Percentiles rank a stretch among this genome's conserved stretches.
Evolutionary conservation across 1,284 basidiomycete species (phyloP).

Genomic region (Moesziomyces aphidis): DNA sequence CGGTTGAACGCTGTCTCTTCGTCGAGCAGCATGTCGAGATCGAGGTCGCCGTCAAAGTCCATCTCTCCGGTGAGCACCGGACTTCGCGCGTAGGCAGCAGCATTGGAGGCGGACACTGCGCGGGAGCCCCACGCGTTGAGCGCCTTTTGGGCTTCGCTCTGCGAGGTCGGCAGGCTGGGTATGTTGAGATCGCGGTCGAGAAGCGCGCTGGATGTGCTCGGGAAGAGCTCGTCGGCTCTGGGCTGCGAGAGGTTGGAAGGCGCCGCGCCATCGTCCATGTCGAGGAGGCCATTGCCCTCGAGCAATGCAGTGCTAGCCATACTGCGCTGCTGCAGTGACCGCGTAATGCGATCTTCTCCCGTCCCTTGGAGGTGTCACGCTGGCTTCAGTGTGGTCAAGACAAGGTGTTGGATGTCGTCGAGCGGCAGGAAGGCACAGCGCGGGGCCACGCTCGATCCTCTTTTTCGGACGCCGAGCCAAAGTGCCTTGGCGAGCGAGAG

Average conservation of each 20-base stretch:
- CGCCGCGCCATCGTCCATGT: constrained; percentile 16
- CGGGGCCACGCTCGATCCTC: neutral
- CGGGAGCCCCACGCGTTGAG: constrained; percentile 38
- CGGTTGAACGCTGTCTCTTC: constrained; percentile 21
- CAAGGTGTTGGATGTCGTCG: neutral
- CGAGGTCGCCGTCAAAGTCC: constrained; percentile 36
- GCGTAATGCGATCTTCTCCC: too few relatives aligned
- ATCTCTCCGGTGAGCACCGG: constrained; percentile 17
- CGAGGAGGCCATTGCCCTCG: constrained; percentile 39
- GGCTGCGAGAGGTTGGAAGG: constrained; percentile 16
- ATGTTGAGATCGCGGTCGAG: constrained; percentile 26
- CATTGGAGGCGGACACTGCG: constrained; percentile 4
- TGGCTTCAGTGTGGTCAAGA: too few relatives aligned
- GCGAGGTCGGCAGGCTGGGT: constrained; percentile 16
- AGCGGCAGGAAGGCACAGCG: neutral
- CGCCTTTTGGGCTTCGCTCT: constrained; percentile 40
- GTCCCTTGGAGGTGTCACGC: too few relatives aligned
- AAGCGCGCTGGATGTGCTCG: constrained; percentile 12
- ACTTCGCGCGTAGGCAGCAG: constrained; percentile 1
- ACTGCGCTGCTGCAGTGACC: neutral
- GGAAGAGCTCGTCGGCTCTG: constrained; percentile 32
- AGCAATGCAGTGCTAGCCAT: constrained; percentile 28
- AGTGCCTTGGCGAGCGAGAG: constrained; percentile 4
- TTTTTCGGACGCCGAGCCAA: neutral
- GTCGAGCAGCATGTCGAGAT: constrained; percentile 40